Conservation (phyloP, 2,329 filamentous ascomycete genomes). For the Hypoxylon sp. region DNA sequence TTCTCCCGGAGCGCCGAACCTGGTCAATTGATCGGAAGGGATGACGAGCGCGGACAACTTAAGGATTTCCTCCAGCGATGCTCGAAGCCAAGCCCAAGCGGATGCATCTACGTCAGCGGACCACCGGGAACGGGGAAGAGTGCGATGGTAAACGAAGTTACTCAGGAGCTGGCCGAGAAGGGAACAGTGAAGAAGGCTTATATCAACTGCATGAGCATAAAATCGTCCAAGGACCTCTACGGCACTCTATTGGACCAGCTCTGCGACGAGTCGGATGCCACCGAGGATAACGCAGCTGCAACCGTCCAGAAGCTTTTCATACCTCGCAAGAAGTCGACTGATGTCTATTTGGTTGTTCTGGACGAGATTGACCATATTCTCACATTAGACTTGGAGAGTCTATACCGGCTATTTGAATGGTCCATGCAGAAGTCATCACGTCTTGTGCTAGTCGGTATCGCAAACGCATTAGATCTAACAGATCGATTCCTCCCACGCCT, state of each 20-base stretch:
- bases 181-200: constrained; percentile 76
- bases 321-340: constrained; percentile 65
- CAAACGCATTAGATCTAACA: constrained; percentile 94
- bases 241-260: constrained; percentile 79
- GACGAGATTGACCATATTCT: constrained; percentile 97
- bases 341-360: constrained; percentile 83
- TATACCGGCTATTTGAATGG: constrained; percentile 98
- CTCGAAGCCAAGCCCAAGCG: constrained; percentile 70
- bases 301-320: constrained; percentile 78
- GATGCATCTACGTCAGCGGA: constrained; percentile 94
- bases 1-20: constrained; percentile 85
- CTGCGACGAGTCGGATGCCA: constrained; percentile 67
- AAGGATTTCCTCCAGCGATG: constrained; percentile 75
- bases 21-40: constrained; percentile 80
- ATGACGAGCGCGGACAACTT: constrained; percentile 74
- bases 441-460: constrained; percentile 89
- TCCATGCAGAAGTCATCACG: constrained; percentile 84
- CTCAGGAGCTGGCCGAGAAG: constrained; percentile 65
- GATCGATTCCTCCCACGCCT: constrained; percentile 94
- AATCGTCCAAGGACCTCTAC: constrained; percentile 87
- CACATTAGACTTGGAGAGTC: constrained; percentile 85
- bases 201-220: constrained; percentile 98
- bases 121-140: constrained; percentile 98
- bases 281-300: constrained; percentile 75
- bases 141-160: constrained; percentile 87